Evolutionary conservation across 2,329 filamentous ascomycete species (phyloP).

Genomic region (Dothidotthia symphoricarpi): DNA sequence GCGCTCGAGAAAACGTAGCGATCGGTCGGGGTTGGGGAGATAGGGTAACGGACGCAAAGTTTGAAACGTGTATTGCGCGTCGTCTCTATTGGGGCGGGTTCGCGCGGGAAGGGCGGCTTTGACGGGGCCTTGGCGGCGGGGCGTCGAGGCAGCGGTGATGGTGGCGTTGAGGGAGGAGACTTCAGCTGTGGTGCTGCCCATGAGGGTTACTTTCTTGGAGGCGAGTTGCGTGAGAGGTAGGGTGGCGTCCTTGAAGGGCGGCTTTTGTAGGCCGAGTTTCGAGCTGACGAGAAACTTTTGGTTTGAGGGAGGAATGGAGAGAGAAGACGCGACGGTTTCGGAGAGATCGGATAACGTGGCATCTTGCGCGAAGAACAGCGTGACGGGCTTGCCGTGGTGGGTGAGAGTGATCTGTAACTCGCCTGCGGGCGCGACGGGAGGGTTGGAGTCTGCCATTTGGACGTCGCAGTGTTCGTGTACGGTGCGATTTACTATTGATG

Average conservation of each 20-base stretch:
- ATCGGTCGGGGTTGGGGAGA: constrained; percentile 72
- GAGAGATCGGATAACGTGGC: constrained; percentile 61
- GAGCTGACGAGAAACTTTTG: constrained; percentile 67
- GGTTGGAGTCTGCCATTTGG: constrained; percentile 17
- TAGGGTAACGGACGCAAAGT: constrained; percentile 71
- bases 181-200: constrained; percentile 63
- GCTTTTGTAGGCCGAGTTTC: constrained; percentile 63
- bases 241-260: constrained; percentile 60
- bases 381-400: constrained; percentile 55
- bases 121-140: constrained; percentile 42
- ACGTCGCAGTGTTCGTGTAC: neutral
- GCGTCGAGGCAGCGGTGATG: constrained; percentile 41
- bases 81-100: constrained; percentile 53
- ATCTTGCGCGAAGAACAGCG: constrained; percentile 48
- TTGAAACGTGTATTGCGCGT: constrained; percentile 75
- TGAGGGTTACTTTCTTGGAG: constrained; percentile 62
- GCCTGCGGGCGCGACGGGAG: constrained; percentile 11
- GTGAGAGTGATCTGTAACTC: constrained; percentile 49
- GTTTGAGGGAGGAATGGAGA: constrained; percentile 61
- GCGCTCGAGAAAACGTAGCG: constrained; percentile 68
- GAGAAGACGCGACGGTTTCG: constrained; percentile 53
- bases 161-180: constrained; percentile 53
- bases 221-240: constrained; percentile 52
- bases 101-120: constrained; percentile 42
- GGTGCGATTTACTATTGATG: constrained; percentile 6